Evolutionary conservation across 2,329 filamentous ascomycete genomes (phyloP).

Genomic region (Pestalotiopsis sp.): DNA sequence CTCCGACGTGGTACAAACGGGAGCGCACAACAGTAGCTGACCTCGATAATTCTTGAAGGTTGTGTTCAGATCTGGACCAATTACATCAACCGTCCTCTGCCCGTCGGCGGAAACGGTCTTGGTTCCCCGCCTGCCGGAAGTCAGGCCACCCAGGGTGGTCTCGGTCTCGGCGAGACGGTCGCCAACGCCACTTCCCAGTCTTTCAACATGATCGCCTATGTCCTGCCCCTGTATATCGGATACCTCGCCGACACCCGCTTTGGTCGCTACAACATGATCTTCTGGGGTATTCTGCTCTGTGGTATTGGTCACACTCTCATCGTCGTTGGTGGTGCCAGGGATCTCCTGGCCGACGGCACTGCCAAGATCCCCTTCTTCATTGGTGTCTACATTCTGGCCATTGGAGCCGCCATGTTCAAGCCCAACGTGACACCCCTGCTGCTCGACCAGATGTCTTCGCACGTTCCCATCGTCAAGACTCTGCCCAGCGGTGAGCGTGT

Average conservation of each 20-base stretch:
- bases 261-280: constrained; percentile 73
- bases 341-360: constrained; percentile 44
- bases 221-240: constrained; percentile 56
- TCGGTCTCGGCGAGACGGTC: constrained; percentile 56
- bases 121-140: constrained; percentile 41
- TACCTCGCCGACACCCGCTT: constrained; percentile 68
- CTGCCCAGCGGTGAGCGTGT: constrained; percentile 61
- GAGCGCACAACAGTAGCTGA: background rate
- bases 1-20: background rate
- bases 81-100: constrained; percentile 63
- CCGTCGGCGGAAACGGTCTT: constrained; percentile 48
- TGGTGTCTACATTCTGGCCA: constrained; percentile 52
- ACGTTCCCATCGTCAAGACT: constrained; percentile 54
- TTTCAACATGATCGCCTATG: constrained; percentile 59
- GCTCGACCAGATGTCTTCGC: constrained; percentile 64
- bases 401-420: constrained; percentile 72
- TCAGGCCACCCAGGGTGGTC: constrained; percentile 54
- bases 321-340: constrained; percentile 56
- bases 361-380: constrained; percentile 45
- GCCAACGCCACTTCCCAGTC: constrained; percentile 52
- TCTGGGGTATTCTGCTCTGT: constrained; percentile 67
- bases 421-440: constrained; percentile 71
- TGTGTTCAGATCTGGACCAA: constrained; percentile 41
- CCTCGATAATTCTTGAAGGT: background rate
- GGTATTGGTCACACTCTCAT: constrained; percentile 69